Conservation (phyloP, 441 rosid genomes). For the Aquilaria agallochum region DNA sequence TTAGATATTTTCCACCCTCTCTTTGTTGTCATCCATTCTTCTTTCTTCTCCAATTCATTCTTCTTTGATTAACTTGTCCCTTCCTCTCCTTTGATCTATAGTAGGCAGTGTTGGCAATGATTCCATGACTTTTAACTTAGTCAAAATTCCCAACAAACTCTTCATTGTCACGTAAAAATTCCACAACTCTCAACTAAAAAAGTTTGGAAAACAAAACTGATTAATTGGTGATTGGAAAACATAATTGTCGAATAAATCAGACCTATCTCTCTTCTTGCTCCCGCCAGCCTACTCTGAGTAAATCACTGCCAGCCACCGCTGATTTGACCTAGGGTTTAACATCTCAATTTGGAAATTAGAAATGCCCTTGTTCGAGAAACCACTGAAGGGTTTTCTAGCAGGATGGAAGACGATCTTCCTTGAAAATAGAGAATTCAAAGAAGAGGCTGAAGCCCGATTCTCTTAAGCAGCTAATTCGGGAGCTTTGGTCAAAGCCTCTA, state of each 20-base stretch:
- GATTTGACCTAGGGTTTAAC: slow-evolving; percentile 43
- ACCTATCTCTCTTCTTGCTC: slow-evolving; percentile 38
- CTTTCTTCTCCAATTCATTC: no score
- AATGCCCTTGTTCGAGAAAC: slow-evolving; percentile 20
- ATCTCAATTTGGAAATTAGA: slow-evolving; percentile 74
- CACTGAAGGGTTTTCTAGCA: slow-evolving; percentile 51
- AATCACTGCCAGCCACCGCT: slow-evolving; percentile 16
- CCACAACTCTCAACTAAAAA: no score
- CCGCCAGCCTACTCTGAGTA: slow-evolving; percentile 13
- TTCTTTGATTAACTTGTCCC: no score
- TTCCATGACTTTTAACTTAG: no score
- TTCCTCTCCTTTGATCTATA: no score
- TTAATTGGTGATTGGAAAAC: neutral
- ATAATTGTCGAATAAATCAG: slow-evolving; percentile 40
- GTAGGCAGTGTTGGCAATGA: no score
- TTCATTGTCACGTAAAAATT: no score
- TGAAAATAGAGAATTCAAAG: slow-evolving; percentile 17
- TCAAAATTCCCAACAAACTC: no score
- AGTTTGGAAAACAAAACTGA: neutral
- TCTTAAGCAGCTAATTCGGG: slow-evolving; percentile 20
- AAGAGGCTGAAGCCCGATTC: slow-evolving; percentile 33
- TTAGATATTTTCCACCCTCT: no score
- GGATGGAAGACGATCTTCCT: slow-evolving; percentile 63
- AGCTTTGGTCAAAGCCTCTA: slow-evolving; percentile 27
- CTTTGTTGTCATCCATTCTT: no score